These are phyloP conservation scores for Zygotorulaspora mrakii DNA, from an alignment of 1,139 yeast species.

Conservation along the genomic window DNA sequence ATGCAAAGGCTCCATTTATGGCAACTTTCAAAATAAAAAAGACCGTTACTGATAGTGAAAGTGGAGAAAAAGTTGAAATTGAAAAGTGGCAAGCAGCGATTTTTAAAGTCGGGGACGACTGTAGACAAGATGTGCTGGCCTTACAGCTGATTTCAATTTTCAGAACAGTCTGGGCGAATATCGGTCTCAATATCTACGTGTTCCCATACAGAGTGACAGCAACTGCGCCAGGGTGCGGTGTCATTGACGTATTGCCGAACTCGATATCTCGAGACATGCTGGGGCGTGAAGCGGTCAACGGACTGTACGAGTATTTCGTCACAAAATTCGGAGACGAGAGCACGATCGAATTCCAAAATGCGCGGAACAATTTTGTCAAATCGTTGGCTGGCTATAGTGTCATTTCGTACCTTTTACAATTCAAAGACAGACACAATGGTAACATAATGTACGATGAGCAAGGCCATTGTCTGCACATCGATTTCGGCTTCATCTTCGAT, in stretches of 20 bases:
- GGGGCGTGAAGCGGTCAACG: constrained; percentile 98
- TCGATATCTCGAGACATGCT: constrained; percentile 96
- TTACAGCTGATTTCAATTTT: constrained; percentile 88
- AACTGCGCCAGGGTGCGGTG: constrained; percentile 99
- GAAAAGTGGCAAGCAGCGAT: constrained; percentile 91
- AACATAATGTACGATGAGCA: constrained; percentile 96
- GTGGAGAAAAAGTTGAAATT: constrained; percentile 34
- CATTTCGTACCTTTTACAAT: constrained; percentile 84
- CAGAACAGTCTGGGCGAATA: constrained; percentile 81
- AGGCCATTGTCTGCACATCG: constrained; percentile 93
- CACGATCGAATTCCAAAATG: constrained; percentile 82
- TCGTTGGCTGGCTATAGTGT: constrained; percentile 95
- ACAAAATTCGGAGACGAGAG: constrained; percentile 93
- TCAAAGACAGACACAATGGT: constrained; percentile 98
- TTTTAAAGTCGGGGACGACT: constrained; percentile 98
- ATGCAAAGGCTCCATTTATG: constrained; percentile 98
- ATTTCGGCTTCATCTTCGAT: constrained; percentile 97
- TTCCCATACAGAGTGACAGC: constrained; percentile 96
- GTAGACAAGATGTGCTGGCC: constrained; percentile 95
- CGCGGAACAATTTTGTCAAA: constrained; percentile 87
- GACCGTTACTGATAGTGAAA: constrained; percentile 48
- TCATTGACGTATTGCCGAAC: constrained; percentile 94
- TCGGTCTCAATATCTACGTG: constrained; percentile 86
- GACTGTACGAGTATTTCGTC: constrained; percentile 85
- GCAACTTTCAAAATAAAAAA: constrained; percentile 86